Evolutionary conservation across 2,329 filamentous ascomycete species (phyloP), one percentile per base, ranked within the genome.

Genomic region (Aspergillus latus): DNA sequence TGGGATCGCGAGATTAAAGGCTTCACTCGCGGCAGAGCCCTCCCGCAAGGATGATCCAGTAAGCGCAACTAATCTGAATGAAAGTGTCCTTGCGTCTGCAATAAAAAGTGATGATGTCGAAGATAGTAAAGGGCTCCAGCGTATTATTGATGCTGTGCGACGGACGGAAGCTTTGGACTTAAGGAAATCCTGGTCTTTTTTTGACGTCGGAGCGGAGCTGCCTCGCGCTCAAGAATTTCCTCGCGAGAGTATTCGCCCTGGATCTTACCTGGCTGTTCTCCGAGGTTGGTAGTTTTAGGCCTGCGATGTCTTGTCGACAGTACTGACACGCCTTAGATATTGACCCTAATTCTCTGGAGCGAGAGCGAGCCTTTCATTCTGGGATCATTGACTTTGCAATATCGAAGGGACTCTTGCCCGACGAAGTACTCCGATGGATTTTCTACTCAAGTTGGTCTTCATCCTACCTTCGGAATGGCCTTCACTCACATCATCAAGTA

Each of bases 391-490:
- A 83, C 54, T 80, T 83, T 44, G 74, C 87, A 11, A 73, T 83
- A 13, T 66, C 69, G 4, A 75, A 74, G 39, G 68, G 72, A 10
- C 61, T 67, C 3, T 68, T 91, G 10, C 84, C 88, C 0, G 83
- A 89, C 58, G 81, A 87, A 53, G 66, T 91, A 1, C 79, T 90
- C 49, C 64, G 80, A 13, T 92, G 89, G 88, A 75, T 90, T 2
- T 69, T 77, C 36, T 60, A 68, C 40, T 67, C 70, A 49, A 61
- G 75, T 75, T 46, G 29, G 65, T 65, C 21, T 48, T 39, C 4
- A 59, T 44, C 47, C 44, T 30, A 44, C 16, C 9, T 26, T 21
- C 5, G 7, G 39, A 40, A 7, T 48, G 21, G 11, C 13, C 10
- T 4, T 46, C 15, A 13, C 60, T 63, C 32, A 60, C 55, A 8